A percentile compares a stretch with the other conserved stretches of the same genome.
These are phyloP conservation scores for Suillus plorans DNA, from an alignment of 768 basidiomycete species.

Conservation along the genomic window DNA sequence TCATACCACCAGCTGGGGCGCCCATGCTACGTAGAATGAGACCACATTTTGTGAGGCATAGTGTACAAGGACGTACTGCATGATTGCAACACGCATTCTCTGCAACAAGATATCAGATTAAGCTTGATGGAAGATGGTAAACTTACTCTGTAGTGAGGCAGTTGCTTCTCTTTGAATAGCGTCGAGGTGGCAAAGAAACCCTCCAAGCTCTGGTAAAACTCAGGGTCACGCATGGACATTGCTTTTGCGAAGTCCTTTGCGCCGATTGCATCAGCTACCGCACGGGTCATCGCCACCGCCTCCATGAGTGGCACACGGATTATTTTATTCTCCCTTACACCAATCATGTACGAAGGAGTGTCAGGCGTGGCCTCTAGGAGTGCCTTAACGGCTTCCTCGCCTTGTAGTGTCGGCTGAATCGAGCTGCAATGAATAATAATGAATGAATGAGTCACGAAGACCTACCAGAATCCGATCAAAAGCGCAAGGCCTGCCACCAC, in stretches of 20 bases:
- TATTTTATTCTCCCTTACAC: constrained; percentile 93
- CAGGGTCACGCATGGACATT: constrained; percentile 85
- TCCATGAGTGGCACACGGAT: constrained; percentile 89
- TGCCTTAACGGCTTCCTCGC: constrained; percentile 88
- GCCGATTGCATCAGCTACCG: constrained; percentile 79
- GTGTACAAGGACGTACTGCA: constrained; percentile 61
- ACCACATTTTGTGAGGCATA: not conserved
- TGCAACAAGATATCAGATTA: constrained; percentile 29
- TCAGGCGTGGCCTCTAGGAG: constrained; percentile 83
- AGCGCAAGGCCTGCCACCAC: constrained; percentile 92
- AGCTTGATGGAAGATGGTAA: constrained; percentile 1
- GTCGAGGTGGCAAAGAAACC: constrained; percentile 81
- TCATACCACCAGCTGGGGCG: constrained; percentile 98
- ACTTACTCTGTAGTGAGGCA: constrained; percentile 51
- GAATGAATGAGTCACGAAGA: not conserved
- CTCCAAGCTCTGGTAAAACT: constrained; percentile 83
- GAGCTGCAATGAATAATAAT: constrained; percentile 2
- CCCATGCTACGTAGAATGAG: constrained; percentile 62
- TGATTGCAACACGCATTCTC: constrained; percentile 79
- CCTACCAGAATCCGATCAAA: constrained; percentile 87
- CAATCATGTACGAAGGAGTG: constrained; percentile 97
- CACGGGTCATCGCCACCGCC: constrained; percentile 89
- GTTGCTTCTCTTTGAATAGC: constrained; percentile 49
- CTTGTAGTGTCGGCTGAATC: constrained; percentile 91
- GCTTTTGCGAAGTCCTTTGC: constrained; percentile 84